Evolutionary conservation across 2,329 filamentous ascomycete genomes (phyloP), one percentile per base, ranked within the genome.

Genomic region (Talaromyces atroroseus): DNA sequence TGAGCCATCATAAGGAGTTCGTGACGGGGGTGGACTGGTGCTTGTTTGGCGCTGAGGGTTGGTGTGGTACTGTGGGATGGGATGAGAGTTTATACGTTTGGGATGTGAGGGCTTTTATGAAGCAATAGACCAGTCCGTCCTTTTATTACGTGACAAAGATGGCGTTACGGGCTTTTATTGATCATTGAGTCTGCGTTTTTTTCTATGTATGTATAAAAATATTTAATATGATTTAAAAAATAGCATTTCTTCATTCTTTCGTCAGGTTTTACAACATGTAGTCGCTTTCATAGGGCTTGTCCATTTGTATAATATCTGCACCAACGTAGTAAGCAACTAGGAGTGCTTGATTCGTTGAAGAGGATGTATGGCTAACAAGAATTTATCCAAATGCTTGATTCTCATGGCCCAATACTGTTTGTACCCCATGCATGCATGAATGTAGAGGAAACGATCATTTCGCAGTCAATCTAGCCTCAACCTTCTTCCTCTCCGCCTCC

Each of bases 1-100:
- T 99, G 92, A 91, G 89, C 57, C 77, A 85, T 18, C 94, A 99
- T 71, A 96, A 92, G 0, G 94, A 99, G 75, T 99, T 99, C 66
- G 91, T 88, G 10, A 96, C 91, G 3, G 94, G 94, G 7, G 89
- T 97, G 0, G 94, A 99, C 71, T 99, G 95, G 94, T 99, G 94
- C 74, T 74, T 99, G 46, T 99, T 99, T 72, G 94, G 94, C 4
- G 88, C 85, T 23, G 92, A 95, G 61, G 94, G 94, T 5, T 99
- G 94, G 94, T 92, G 92, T 63, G 92, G 94, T 2, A 95, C 89
- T 60, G 89, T 88, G 1, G 92, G 90, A 0, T 99, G 94, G 94
- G 94, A 99, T 66, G 91, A 96, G 76, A 82, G 85, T 64, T 81
- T 99, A 11, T 77, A 95, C 65, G 83, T 99, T 5, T 99, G 92